phyloP scores from a whole-genome alignment of 179 eudicot species.

The Beta corolliflora region DNA sequence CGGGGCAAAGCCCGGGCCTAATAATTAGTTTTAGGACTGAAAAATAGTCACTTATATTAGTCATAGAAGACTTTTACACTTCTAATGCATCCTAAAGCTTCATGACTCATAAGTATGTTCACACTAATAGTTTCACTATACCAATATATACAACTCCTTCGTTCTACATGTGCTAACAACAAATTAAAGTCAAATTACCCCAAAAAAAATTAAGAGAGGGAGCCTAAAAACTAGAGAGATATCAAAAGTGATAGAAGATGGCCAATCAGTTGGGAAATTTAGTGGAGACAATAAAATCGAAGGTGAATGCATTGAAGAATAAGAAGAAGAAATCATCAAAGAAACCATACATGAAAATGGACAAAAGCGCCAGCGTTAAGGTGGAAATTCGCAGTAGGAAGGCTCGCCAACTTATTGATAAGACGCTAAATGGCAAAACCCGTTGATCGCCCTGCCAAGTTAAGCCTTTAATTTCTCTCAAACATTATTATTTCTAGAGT shows the following conservation, averaged over 20 bases:
- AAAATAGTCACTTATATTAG: too few relatives aligned
- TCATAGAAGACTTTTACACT: too few relatives aligned
- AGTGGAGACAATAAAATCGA: slow-evolving; percentile 62
- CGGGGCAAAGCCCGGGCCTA: too few relatives aligned
- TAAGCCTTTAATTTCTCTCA: slow-evolving; percentile 7
- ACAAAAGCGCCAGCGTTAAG: slow-evolving; percentile 75
- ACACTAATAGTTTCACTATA: too few relatives aligned
- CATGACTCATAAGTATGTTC: too few relatives aligned
- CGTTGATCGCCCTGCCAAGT: slow-evolving; percentile 60
- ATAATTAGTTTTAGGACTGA: too few relatives aligned
- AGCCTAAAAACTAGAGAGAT: background rate
- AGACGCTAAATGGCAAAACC: slow-evolving; percentile 46
- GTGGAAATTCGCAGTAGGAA: slow-evolving; percentile 78
- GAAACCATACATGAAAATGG: slow-evolving; percentile 71
- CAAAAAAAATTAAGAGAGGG: background rate
- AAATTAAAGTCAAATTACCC: too few relatives aligned
- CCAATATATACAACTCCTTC: too few relatives aligned
- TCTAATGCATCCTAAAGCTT: too few relatives aligned
- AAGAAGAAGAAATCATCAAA: slow-evolving; percentile 20
- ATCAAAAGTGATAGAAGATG: slow-evolving; percentile 28
- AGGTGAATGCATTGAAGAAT: slow-evolving; percentile 52
- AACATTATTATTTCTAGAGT: too few relatives aligned
- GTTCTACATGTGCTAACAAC: too few relatives aligned
- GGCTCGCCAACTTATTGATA: slow-evolving; percentile 66
- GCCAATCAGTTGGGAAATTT: slow-evolving; percentile 55